phyloP scores from a whole-genome alignment of 306 rosid species.

The Cicer chorassanicum region DNA sequence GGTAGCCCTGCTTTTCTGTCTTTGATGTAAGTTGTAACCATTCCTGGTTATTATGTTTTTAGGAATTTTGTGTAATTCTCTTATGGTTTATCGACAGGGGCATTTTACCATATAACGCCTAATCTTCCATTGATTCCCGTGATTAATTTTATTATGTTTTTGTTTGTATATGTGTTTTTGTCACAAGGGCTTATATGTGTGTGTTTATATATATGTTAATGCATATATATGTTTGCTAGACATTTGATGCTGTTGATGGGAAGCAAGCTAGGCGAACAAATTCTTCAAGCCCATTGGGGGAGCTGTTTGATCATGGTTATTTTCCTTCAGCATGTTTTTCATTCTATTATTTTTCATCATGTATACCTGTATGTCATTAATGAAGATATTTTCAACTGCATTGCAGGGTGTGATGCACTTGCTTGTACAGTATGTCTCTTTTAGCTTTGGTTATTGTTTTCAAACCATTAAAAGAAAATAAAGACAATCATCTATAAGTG shows the following conservation, averaged over 20 bases:
- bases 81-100: too few species aligned
- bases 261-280: conserved; percentile 97
- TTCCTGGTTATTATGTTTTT: too few species aligned
- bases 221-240: conserved; percentile 49
- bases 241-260: conserved; percentile 99
- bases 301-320: conserved; percentile 94
- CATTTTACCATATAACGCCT: background rate
- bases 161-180: background rate
- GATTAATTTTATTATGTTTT: background rate
- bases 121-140: background rate
- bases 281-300: conserved; percentile 97
- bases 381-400: conserved; percentile 45
- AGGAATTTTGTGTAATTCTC: too few species aligned
- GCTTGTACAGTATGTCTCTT: conserved; percentile 82
- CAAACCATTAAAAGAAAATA: conserved; percentile 40
- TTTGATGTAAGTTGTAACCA: background rate
- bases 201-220: background rate
- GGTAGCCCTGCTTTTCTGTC: background rate
- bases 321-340: conserved; percentile 30
- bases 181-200: background rate
- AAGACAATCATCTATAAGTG: conserved; percentile 39
- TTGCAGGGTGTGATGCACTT: conserved; percentile 98
- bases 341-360: conserved; percentile 17
- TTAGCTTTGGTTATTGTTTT: conserved; percentile 38
- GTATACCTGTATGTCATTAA: conserved; percentile 38